Evolutionary conservation across 2,329 filamentous ascomycete genomes (phyloP).

Genomic region (Penicillium sp.): DNA sequence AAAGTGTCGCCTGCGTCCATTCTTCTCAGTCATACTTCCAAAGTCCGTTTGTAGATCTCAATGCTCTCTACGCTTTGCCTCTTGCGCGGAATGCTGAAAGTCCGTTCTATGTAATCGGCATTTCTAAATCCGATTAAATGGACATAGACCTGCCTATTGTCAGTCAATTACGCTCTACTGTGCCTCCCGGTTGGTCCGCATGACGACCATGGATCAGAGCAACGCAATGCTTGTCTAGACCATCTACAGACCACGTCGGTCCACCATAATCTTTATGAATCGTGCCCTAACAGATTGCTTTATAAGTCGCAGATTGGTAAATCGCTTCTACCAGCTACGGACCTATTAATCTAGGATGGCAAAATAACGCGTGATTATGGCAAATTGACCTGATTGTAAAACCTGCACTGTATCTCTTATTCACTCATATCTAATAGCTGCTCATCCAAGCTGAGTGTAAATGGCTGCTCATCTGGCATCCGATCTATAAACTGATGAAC

Average conservation of each 20-base stretch:
- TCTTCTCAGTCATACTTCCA: not conserved
- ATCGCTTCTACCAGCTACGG: not conserved
- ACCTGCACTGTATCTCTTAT: not conserved
- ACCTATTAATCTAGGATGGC: not conserved
- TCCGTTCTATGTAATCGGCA: no score
- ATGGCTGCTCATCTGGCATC: no score
- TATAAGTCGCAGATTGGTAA: not conserved
- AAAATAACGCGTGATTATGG: not conserved
- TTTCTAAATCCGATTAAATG: no score
- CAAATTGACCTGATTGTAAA: not conserved
- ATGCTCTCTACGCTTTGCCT: not conserved
- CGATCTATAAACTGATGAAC: not conserved
- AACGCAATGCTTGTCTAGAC: conserved; percentile 8
- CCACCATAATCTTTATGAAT: not conserved
- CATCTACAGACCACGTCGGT: not conserved
- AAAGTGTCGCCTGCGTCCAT: not conserved
- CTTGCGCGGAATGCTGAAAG: not conserved
- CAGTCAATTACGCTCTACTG: not conserved
- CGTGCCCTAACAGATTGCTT: not conserved
- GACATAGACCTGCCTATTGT: no score
- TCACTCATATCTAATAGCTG: no score
- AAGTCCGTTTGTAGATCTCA: not conserved
- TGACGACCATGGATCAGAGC: not conserved
- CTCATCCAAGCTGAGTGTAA: no score
- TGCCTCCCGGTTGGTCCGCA: not conserved